Conservation (phyloP, 257 asterid genomes). For the Plantago ovata region DNA sequence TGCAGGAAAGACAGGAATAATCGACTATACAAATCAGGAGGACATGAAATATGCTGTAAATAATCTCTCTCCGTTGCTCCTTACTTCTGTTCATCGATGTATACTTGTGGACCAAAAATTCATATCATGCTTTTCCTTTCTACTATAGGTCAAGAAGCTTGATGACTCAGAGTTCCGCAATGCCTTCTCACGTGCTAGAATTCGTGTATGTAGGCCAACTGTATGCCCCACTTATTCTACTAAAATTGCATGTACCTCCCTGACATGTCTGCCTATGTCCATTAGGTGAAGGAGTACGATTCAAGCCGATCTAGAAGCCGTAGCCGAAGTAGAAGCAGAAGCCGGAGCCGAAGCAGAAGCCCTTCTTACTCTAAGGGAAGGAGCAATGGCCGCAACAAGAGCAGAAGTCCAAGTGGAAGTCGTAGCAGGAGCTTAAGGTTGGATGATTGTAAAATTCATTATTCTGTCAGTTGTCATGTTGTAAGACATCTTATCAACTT, state of each 20-base stretch:
- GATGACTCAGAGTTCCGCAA: constrained; percentile 92
- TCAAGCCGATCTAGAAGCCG: constrained; percentile 65
- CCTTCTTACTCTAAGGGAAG: constrained; percentile 71
- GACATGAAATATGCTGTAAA: constrained; percentile 95
- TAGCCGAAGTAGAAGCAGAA: constrained; percentile 21
- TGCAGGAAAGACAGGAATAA: constrained; percentile 86
- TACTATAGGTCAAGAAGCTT: constrained; percentile 76
- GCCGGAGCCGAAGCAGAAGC: constrained; percentile 66
- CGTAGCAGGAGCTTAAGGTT: constrained; percentile 90
- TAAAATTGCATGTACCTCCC: neutral
- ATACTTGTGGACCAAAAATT: constrained; percentile 9
- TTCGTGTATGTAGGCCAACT: constrained; percentile 48
- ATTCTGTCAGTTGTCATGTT: neutral
- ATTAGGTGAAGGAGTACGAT: constrained; percentile 85
- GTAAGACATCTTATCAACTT: constrained; percentile 7
- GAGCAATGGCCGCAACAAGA: constrained; percentile 58
- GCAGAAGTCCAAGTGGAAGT: constrained; percentile 60
- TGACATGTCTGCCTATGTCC: constrained; percentile 13
- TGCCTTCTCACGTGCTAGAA: constrained; percentile 76
- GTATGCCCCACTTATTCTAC: neutral
- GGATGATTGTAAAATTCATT: constrained; percentile 11
- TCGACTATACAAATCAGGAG: constrained; percentile 78
- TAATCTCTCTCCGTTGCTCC: constrained; percentile 3
- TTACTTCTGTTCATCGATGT: neutral
- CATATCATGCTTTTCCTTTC: constrained; percentile 8